Percentiles rank a stretch among this genome's conserved stretches.
Evolutionary conservation across 2,329 filamentous ascomycete species (phyloP).

Genomic region (Aspergillus fumigatus): DNA sequence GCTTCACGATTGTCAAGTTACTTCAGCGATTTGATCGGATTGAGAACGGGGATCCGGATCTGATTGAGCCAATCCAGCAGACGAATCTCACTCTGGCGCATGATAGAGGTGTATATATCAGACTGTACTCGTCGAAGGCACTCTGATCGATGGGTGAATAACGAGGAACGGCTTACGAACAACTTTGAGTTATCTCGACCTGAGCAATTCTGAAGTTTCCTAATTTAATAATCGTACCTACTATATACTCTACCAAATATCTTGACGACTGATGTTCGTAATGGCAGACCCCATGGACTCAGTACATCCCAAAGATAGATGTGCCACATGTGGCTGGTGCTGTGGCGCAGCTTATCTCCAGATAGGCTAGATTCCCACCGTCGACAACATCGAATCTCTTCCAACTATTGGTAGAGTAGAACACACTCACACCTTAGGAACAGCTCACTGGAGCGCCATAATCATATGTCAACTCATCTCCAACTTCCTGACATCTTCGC

Average conservation of each 20-base stretch:
- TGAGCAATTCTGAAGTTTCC: background rate
- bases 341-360: background rate
- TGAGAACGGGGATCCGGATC: slow-evolving; percentile 30
- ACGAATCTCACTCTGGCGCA: slow-evolving; percentile 31
- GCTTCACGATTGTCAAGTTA: slow-evolving; percentile 35
- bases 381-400: background rate
- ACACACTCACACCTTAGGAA: background rate
- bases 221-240: too few species aligned
- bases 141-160: background rate
- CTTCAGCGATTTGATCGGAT: slow-evolving; percentile 35
- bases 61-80: slow-evolving; percentile 25
- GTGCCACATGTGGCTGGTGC: slow-evolving; percentile 1
- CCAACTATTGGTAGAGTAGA: background rate
- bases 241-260: too few species aligned
- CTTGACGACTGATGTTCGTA: background rate
- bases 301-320: background rate
- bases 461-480: too few species aligned
- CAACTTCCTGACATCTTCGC: too few species aligned
- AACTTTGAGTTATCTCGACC: background rate
- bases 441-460: background rate
- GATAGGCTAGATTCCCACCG: background rate
- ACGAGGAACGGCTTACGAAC: background rate
- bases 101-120: slow-evolving; percentile 26
- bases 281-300: background rate
- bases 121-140: slow-evolving; percentile 17